Evolutionary conservation across 2,329 filamentous ascomycete genomes (phyloP), one percentile per base, ranked within the genome.

Genomic region (Coniosporium tulheliwenetii): DNA sequence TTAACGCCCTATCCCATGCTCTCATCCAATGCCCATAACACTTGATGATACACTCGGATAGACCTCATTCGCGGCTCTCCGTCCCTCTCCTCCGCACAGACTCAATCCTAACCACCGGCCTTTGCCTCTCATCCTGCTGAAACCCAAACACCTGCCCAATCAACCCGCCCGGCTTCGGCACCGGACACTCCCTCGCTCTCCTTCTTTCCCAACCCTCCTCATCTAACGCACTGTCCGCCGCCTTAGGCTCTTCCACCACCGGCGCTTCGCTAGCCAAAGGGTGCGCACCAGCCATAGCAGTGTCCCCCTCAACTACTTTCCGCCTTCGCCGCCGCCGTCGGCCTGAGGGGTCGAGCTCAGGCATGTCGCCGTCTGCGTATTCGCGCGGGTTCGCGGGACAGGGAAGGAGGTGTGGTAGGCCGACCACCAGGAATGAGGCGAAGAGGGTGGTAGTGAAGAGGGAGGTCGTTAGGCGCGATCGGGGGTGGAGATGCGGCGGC

Each of bases 391-490:
- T 63, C 26, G 85, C 84, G 1, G 91, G 91, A 57, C 91, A 98
- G 1, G 91, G 91, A 13, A 98, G 74, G 29, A 93, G 57, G 59
- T 98, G 91, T 15, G 91, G 91, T 36, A 94, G 69, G 29, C 77
- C 85, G 40, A 98, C 91, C 46, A 98, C 87, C 47, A 94, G 73
- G 61, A 98, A 94, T 50, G 83, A 91, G 30, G 86, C 79, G 46
- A 84, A 71, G 41, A 96, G 74, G 1, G 89, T 96, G n/a, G 82
- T 85, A 39, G 85, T 86, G 66, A 98, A 98, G 45, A 98, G 79
- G 37, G 86, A 91, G 42, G 83, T 87, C 52, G 91, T 98, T 66
- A 85, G 84, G 53, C 85, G 80, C 50, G 89, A 96, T 61, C 87
- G 80, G 30, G 91, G 91, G 61, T 98, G 91, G 35, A 98, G 78